A percentile compares a stretch with the other conserved stretches of the same genome.
Conservation (phyloP, 352 stramenopile genomes). For the Nothophytophthora sp. region DNA sequence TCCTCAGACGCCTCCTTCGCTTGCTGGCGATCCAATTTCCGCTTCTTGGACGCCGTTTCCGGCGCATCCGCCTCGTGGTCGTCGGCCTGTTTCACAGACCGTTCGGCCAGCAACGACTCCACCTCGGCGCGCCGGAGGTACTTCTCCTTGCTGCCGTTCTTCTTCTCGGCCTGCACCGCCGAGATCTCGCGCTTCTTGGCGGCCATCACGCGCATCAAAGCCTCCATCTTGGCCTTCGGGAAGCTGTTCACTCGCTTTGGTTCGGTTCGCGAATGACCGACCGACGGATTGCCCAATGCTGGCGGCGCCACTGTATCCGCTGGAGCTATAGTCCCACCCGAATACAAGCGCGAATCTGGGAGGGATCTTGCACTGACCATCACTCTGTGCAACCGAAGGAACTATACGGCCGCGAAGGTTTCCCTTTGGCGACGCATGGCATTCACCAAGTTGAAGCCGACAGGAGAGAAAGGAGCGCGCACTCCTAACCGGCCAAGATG, state of each 20-base stretch:
- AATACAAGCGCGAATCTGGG: background rate
- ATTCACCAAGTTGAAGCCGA: too few relatives aligned
- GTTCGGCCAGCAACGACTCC: slow-evolving; percentile 63
- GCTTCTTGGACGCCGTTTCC: slow-evolving; percentile 40
- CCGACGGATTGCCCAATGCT: too few relatives aligned
- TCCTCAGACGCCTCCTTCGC: background rate
- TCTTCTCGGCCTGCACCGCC: slow-evolving; percentile 51
- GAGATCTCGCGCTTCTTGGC: slow-evolving; percentile 84
- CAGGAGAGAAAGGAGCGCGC: too few relatives aligned
- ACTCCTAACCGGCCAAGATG: slow-evolving; percentile 4
- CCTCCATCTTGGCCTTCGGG: slow-evolving; percentile 69
- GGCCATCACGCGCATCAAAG: slow-evolving; percentile 71
- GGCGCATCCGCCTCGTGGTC: slow-evolving; percentile 4
- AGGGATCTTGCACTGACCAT: slow-evolving; percentile 12
- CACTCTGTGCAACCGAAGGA: slow-evolving; percentile 4
- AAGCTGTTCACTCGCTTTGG: too few relatives aligned
- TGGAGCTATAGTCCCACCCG: too few relatives aligned
- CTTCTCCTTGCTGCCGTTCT: slow-evolving; percentile 56
- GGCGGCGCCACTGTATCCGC: too few relatives aligned
- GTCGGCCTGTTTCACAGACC: too few relatives aligned
- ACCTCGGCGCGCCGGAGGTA: slow-evolving; percentile 79
- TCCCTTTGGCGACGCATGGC: background rate
- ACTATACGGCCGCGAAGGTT: slow-evolving; percentile 1
- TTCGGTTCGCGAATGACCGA: too few relatives aligned
- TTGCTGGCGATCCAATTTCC: slow-evolving; percentile 26